These are phyloP conservation scores for Pythium rhizo-oryzae DNA, from an alignment of 352 stramenopile species.

Conservation along the genomic window DNA sequence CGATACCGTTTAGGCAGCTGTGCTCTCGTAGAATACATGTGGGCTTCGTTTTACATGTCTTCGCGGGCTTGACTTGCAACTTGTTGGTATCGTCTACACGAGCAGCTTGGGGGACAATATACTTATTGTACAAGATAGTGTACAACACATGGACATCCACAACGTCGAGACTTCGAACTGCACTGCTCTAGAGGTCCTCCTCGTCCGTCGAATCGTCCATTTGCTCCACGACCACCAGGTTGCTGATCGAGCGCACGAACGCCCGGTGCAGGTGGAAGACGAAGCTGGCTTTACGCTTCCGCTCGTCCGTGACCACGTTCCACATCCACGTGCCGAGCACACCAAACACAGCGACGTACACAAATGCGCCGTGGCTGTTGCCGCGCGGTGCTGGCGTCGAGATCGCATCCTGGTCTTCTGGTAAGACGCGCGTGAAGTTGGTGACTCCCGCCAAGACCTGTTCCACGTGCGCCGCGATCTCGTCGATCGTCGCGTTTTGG, in stretches of 20 bases:
- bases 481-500: constrained; percentile 18
- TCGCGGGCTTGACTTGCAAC: not conserved
- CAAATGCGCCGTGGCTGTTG: constrained; percentile 11
- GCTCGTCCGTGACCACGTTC: constrained; percentile 25
- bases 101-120: not conserved
- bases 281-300: constrained; percentile 21
- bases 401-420: not conserved
- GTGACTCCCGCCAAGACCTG: not conserved
- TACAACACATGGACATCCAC: not conserved
- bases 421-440: constrained; percentile 6
- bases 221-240: constrained; percentile 23
- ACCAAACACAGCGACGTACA: constrained; percentile 26
- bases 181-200: constrained; percentile 1
- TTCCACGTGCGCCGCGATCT: not conserved
- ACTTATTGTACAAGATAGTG: not conserved
- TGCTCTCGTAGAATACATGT: constrained; percentile 19
- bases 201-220: constrained; percentile 21
- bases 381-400: not conserved
- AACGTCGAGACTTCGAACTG: not conserved
- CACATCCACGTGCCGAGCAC: constrained; percentile 25
- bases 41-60: constrained; percentile 7
- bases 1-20: constrained; percentile 23
- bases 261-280: constrained; percentile 24
- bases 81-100: not conserved
- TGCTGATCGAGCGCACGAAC: constrained; percentile 12